phyloP scores from a whole-genome alignment of 805 yeast species.

The Yarrowia sp. region DNA sequence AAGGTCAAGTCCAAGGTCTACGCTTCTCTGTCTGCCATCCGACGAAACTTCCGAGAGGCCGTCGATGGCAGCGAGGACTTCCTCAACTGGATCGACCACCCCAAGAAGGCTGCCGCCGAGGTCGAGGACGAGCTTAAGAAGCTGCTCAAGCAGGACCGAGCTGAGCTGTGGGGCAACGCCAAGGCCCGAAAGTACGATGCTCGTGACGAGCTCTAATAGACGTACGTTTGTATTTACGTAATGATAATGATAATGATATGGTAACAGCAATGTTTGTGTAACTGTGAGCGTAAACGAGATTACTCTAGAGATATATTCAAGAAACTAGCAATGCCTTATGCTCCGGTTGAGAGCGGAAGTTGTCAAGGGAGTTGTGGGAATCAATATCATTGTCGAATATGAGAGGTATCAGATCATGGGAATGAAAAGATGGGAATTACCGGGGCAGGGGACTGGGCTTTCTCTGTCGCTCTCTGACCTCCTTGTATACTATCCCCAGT shows the following conservation, averaged over 20 bases:
- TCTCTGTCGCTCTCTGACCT: not conserved
- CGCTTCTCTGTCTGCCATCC: slow-evolving; percentile 11
- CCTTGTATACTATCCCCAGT: not conserved
- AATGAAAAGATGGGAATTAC: not conserved
- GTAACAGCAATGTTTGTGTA: no score
- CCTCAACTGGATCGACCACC: slow-evolving; percentile 11
- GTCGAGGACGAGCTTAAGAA: not conserved
- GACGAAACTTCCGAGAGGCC: slow-evolving; percentile 20
- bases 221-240: no score
- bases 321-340: no score
- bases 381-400: no score
- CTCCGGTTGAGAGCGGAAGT: no score
- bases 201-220: slow-evolving; percentile 24
- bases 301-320: no score
- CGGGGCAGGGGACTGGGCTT: not conserved
- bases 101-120: slow-evolving; percentile 12
- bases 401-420: not conserved
- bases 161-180: slow-evolving; percentile 11
- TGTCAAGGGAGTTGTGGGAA: no score
- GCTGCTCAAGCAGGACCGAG: not conserved
- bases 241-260: slow-evolving; percentile 4
- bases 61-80: slow-evolving; percentile 10
- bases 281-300: no score
- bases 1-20: slow-evolving; percentile 13
- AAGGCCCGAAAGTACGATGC: slow-evolving; percentile 19